Percentiles rank a stretch among this genome's conserved stretches.
Conservation (phyloP, 192 early-diverging fungal species). For the Umbelopsis vinacea region DNA sequence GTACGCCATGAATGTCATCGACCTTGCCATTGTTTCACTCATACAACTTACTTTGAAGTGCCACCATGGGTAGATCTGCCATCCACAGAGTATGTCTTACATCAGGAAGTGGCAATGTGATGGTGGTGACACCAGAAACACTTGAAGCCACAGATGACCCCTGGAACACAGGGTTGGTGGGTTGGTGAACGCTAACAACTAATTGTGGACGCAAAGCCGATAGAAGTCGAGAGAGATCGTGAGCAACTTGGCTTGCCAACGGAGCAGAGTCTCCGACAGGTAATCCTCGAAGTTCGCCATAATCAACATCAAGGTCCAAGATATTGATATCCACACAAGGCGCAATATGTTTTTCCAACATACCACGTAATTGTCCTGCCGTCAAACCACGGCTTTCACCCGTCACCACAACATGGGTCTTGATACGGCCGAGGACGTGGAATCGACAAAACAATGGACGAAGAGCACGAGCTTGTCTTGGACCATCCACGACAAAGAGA, state of each 20-base stretch:
- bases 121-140: constrained; percentile 34
- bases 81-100: constrained; percentile 56
- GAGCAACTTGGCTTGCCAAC: constrained; percentile 33
- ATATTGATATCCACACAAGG: constrained; percentile 32
- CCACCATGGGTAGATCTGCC: constrained; percentile 51
- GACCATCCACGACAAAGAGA: constrained; percentile 31
- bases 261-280: constrained; percentile 32
- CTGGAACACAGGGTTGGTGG: constrained; percentile 22
- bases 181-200: constrained; percentile 45
- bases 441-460: constrained; percentile 42
- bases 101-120: constrained; percentile 51
- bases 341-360: constrained; percentile 17
- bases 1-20: neutral
- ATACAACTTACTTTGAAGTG: constrained; percentile 50
- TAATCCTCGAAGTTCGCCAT: constrained; percentile 27
- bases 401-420: constrained; percentile 30
- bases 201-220: constrained; percentile 43
- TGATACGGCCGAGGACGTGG: constrained; percentile 18
- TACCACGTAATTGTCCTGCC: constrained; percentile 35
- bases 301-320: constrained; percentile 44
- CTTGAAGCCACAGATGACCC: constrained; percentile 33
- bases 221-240: constrained; percentile 41
- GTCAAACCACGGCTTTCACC: constrained; percentile 25
- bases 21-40: neutral
- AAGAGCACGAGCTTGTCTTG: constrained; percentile 30